Evolutionary conservation across 2,329 filamentous ascomycete species (phyloP), one percentile per base, ranked within the genome.

Genomic region (Chaetothyriales sp.): DNA sequence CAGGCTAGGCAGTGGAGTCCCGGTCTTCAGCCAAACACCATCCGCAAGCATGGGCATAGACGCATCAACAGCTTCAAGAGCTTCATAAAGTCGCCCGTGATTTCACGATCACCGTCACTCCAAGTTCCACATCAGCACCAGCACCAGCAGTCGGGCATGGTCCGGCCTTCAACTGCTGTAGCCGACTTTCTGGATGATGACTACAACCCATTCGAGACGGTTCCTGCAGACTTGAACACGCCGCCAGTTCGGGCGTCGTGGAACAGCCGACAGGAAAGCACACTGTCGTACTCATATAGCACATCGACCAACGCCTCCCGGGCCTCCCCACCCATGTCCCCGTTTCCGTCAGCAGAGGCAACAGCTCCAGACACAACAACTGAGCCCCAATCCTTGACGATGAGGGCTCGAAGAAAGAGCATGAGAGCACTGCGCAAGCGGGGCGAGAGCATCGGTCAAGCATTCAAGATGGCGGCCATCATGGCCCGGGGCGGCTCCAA

Each of bases 371-470:
- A 25, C 28, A 9, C 46, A 20, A n/a, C 19, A 12, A 25, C 2
- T 25, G 19, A 12, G 18, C 9, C 43, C 3, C 43, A 9, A 20
- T 26, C 43, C 19, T 5, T 10, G 7, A 19, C 43, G 43, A 45
- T 19, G n/a, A 55, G 55, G 53, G 20, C 43, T 18, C 50, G 52
- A 43, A 60, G 58, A 47, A 57, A 57, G 43, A 57, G 55, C 7
- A 57, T 60, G 44, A 51, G 52, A 3, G 44, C 49, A 7, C 42
- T 60, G 7, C 51, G 57, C 20, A 48, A 55, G 49, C 46, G 57
- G 32, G 58, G 57, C 43, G 56, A 57, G 43, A 60, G 57, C 44
- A 50, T 60, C 15, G 55, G 56, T n/a, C 56, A 60, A 47, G 57
- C 56, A 7, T 52, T 60, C 48, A 60, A 55, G 44, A 53, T 39